These are phyloP conservation scores for Rhizophagus sp. DNA, from an alignment of 192 early-diverging fungal genomes.

Conservation along the genomic window DNA sequence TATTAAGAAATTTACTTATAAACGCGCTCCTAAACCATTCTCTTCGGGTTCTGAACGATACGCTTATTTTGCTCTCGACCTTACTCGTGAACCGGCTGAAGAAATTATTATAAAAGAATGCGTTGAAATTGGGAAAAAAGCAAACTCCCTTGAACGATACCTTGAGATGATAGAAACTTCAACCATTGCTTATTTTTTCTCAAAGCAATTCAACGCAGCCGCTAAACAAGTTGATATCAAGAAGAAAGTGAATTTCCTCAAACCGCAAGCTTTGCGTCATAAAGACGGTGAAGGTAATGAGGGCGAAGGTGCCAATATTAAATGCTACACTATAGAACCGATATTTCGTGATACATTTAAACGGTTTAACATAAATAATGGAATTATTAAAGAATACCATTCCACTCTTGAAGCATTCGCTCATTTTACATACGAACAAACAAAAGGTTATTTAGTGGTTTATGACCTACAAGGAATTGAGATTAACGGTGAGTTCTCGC, in stretches of 20 bases:
- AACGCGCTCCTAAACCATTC: too few relatives aligned
- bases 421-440: conserved; percentile 18
- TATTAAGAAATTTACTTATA: too few relatives aligned
- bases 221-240: neutral
- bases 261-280: neutral
- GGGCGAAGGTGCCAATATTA: neutral
- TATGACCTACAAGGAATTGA: conserved; percentile 26
- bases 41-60: too few relatives aligned
- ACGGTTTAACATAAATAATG: conserved; percentile 19
- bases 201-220: neutral
- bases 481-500: neutral
- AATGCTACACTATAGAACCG: conserved; percentile 9
- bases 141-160: conserved; percentile 11
- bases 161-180: conserved; percentile 16
- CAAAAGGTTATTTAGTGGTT: conserved; percentile 17
- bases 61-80: neutral
- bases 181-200: neutral
- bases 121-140: neutral
- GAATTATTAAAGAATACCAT: conserved; percentile 7
- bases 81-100: neutral
- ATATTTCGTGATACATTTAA: neutral
- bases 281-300: neutral
- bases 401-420: conserved; percentile 22
- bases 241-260: conserved; percentile 14
- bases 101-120: conserved; percentile 18